These are phyloP conservation scores for Stephanodiscus minutulus DNA, from an alignment of 108 stramenopile genomes.

Conservation along the genomic window DNA sequence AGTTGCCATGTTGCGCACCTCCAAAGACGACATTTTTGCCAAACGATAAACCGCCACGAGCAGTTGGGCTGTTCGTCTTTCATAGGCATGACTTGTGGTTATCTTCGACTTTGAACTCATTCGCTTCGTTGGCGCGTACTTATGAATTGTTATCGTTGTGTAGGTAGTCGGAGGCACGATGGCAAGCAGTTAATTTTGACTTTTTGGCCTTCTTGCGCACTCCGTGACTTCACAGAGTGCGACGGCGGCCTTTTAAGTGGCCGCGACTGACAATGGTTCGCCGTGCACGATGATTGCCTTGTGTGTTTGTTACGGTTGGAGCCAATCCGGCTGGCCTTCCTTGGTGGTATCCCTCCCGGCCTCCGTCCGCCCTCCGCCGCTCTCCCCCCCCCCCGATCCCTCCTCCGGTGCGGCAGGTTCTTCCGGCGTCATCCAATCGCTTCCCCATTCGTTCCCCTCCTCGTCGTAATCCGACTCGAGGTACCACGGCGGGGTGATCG, in stretches of 20 bases:
- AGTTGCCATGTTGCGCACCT: too few relatives aligned
- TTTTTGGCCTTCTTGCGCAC: too few relatives aligned
- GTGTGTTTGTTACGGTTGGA: slow-evolving; percentile 18
- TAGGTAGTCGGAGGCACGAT: neutral
- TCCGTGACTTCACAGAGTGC: too few relatives aligned
- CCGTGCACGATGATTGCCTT: too few relatives aligned
- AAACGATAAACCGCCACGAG: too few relatives aligned
- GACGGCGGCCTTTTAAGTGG: too few relatives aligned
- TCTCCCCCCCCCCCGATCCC: slow-evolving; percentile 5
- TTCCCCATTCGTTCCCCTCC: slow-evolving; percentile 75
- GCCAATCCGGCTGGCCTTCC: slow-evolving; percentile 51
- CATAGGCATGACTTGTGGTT: neutral
- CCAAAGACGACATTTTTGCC: too few relatives aligned
- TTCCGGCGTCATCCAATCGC: slow-evolving; percentile 73
- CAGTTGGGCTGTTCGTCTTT: too few relatives aligned
- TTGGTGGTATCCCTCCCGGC: slow-evolving; percentile 22
- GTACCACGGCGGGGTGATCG: too few relatives aligned
- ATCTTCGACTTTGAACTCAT: neutral
- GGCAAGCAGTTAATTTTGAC: too few relatives aligned
- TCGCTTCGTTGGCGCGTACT: too few relatives aligned
- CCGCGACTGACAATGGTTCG: neutral
- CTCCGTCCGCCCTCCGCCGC: neutral
- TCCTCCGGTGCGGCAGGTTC: slow-evolving; percentile 45
- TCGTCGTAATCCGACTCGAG: slow-evolving; percentile 57
- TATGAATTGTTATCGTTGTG: neutral